phyloP scores from a whole-genome alignment of 2,329 filamentous ascomycete genomes.

The Trichoderma aggressivum region DNA sequence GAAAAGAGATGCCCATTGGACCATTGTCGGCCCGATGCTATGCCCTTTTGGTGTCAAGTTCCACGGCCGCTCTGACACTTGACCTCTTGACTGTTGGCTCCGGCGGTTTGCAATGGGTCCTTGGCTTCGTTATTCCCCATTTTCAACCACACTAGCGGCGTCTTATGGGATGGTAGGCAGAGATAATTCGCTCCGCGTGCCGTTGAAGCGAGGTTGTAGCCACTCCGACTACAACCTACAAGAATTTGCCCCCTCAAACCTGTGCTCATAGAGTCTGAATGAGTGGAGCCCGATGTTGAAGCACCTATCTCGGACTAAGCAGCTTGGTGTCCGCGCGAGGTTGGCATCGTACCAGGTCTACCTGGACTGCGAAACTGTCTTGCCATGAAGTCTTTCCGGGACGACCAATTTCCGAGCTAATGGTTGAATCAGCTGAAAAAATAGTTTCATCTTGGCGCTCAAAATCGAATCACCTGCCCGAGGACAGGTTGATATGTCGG shows the following conservation, averaged over 20 bases:
- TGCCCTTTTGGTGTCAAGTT: not conserved
- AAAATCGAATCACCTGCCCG: not conserved
- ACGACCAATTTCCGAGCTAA: not conserved
- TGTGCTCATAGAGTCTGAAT: not conserved
- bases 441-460: not conserved
- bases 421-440: not conserved
- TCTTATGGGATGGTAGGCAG: not conserved
- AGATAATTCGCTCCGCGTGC: not conserved
- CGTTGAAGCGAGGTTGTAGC: not conserved
- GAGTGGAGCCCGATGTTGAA: not conserved
- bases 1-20: not conserved
- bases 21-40: conserved; percentile 5
- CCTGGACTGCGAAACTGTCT: not conserved
- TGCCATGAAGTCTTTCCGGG: not conserved
- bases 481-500: not conserved
- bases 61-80: not conserved
- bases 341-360: not conserved
- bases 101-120: not conserved
- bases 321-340: not conserved
- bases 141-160: not conserved
- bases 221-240: not conserved
- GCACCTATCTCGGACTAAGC: not conserved
- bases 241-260: not conserved
- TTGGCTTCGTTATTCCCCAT: not conserved
- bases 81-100: not conserved